phyloP scores from a whole-genome alignment of 129 eudicot genomes.

The sunflower (Helianthus annuus) region DNA sequence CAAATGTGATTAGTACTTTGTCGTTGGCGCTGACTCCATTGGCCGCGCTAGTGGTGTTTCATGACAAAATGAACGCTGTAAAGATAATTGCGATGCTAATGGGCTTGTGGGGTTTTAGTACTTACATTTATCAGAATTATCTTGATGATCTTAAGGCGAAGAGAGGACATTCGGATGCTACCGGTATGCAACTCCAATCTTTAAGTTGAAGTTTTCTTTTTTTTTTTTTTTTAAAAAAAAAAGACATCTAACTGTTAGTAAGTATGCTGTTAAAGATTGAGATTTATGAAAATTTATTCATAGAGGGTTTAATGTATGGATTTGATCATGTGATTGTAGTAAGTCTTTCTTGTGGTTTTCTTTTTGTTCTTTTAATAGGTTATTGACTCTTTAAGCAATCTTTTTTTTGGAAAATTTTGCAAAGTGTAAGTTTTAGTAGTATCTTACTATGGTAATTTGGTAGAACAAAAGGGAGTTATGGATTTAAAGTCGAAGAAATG shows the following conservation, averaged over 20 bases:
- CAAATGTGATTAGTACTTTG: constrained; percentile 77
- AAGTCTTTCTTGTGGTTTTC: not conserved
- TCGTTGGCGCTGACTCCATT: constrained; percentile 87
- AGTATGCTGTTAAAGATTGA: not conserved
- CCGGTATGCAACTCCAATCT: constrained; percentile 26
- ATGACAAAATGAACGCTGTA: constrained; percentile 72
- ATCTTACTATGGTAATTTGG: no score
- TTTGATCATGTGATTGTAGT: not conserved
- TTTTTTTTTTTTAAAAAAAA: not conserved
- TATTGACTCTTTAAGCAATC: not conserved
- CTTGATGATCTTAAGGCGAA: constrained; percentile 57
- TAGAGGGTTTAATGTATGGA: not conserved
- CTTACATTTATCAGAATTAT: constrained; percentile 83
- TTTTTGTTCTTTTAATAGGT: not conserved
- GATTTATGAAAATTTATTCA: constrained; percentile 10
- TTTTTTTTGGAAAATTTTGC: not conserved
- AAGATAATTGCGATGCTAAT: constrained; percentile 73
- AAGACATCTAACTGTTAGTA: not conserved
- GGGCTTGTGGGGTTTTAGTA: constrained; percentile 81
- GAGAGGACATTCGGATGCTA: constrained; percentile 31
- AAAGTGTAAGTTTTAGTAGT: not conserved
- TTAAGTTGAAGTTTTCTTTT: constrained; percentile 30
- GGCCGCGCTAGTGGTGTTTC: constrained; percentile 64
- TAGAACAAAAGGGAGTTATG: no score
- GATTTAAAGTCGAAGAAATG: no score